Conservation (phyloP, 1,139 yeast species). For the Taphrina communis region DNA sequence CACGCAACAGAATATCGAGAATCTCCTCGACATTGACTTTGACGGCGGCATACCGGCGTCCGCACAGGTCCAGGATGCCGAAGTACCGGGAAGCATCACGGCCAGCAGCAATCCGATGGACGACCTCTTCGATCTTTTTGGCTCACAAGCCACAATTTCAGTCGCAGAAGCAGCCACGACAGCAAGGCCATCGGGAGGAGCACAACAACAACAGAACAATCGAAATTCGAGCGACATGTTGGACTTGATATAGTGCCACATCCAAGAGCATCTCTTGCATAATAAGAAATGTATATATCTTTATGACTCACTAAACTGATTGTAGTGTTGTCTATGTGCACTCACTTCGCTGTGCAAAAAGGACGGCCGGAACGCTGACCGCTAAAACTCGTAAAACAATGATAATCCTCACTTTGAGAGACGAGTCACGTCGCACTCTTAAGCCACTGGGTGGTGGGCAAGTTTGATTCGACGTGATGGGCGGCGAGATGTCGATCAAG, state of each 20-base stretch:
- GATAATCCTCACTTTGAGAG: too few species aligned
- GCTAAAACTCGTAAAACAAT: too few species aligned
- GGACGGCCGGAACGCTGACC: too few species aligned
- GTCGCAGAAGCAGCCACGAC: background rate
- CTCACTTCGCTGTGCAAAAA: background rate
- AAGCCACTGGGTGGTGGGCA: too few species aligned
- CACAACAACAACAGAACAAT: background rate
- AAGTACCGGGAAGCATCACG: conserved; percentile 1
- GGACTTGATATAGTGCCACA: conserved; percentile 12
- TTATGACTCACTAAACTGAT: background rate
- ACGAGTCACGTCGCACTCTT: too few species aligned
- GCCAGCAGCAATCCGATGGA: conserved; percentile 16
- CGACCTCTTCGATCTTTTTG: conserved; percentile 28
- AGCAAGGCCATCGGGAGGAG: background rate
- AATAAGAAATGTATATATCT: background rate
- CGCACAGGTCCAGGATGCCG: conserved; percentile 24
- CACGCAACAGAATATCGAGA: conserved; percentile 65
- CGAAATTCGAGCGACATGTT: conserved; percentile 14
- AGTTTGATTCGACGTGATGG: conserved; percentile 35
- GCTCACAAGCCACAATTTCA: conserved; percentile 18
- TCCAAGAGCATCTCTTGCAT: background rate
- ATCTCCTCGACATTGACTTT: conserved; percentile 82
- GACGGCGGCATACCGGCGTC: conserved; percentile 47
- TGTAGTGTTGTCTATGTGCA: background rate
- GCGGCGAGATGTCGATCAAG: conserved; percentile 52